phyloP scores from a whole-genome alignment of 2,329 filamentous ascomycete species.

The Alternaria hordeiaustralica region DNA sequence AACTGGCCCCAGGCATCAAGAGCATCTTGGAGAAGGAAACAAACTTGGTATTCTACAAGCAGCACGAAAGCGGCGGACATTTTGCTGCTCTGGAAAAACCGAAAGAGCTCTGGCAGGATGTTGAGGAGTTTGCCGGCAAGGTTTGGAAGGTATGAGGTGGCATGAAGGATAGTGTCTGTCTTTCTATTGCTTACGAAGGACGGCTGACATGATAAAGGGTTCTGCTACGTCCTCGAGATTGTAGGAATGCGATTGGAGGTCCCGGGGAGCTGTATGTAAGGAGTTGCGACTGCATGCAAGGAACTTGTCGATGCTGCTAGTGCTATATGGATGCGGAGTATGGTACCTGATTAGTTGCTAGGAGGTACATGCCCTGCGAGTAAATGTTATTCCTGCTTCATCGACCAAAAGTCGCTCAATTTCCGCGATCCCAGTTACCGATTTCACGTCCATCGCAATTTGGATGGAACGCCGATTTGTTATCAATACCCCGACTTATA shows the following conservation, averaged over 20 bases:
- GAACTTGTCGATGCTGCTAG: background rate
- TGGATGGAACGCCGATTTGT: background rate
- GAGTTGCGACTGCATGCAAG: background rate
- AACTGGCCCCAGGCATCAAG: conserved; percentile 49
- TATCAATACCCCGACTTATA: background rate
- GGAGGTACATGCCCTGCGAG: background rate
- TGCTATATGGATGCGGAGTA: background rate
- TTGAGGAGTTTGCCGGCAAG: conserved; percentile 53
- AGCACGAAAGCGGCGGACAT: conserved; percentile 59
- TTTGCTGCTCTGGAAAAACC: conserved; percentile 61
- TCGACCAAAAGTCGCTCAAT: background rate
- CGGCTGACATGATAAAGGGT: background rate
- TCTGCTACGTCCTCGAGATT: background rate
- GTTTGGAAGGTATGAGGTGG: conserved; percentile 43
- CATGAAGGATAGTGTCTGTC: background rate
- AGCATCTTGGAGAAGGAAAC: conserved; percentile 46
- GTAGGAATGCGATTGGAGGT: background rate
- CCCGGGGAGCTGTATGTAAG: background rate
- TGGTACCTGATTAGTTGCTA: background rate
- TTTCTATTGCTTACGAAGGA: background rate
- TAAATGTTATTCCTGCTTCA: background rate
- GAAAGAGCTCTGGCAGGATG: conserved; percentile 50
- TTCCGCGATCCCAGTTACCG: background rate
- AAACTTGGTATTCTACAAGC: conserved; percentile 48
- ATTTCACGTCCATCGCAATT: background rate